These are phyloP conservation scores for Pythium vanterpoolii DNA, from an alignment of 352 stramenopile species.

Conservation along the genomic window DNA sequence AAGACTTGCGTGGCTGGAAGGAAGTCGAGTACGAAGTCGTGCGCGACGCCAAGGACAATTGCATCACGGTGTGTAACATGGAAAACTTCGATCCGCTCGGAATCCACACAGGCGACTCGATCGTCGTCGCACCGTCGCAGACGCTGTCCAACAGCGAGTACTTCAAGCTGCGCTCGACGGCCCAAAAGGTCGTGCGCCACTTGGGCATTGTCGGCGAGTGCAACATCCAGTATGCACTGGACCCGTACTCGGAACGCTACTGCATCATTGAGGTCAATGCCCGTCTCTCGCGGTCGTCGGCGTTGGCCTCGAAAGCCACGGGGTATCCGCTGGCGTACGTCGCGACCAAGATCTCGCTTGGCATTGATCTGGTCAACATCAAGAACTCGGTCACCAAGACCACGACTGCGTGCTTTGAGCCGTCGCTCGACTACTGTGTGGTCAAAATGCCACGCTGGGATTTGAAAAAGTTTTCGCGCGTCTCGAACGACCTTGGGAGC, in stretches of 20 bases:
- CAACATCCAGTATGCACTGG: constrained; percentile 95
- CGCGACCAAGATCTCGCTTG: constrained; percentile 92
- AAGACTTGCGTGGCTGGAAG: constrained; percentile 97
- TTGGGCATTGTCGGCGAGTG: constrained; percentile 94
- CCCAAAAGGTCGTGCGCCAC: constrained; percentile 91
- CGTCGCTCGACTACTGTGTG: constrained; percentile 95
- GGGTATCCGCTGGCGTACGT: constrained; percentile 97
- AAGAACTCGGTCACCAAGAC: constrained; percentile 88
- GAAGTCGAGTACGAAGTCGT: constrained; percentile 97
- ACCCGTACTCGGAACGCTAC: constrained; percentile 87
- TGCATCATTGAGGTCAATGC: constrained; percentile 95
- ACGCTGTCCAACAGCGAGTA: constrained; percentile 94
- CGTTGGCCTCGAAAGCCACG: constrained; percentile 93
- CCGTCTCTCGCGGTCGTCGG: constrained; percentile 91
- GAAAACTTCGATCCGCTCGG: constrained; percentile 94
- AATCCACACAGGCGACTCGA: constrained; percentile 93
- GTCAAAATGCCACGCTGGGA: constrained; percentile 96
- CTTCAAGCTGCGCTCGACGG: constrained; percentile 91
- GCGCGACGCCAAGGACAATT: constrained; percentile 93
- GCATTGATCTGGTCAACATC: constrained; percentile 88
- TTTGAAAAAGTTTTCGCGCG: constrained; percentile 94
- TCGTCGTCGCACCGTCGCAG: constrained; percentile 93
- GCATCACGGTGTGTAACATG: constrained; percentile 97
- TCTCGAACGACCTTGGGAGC: constrained; percentile 89
- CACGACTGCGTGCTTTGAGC: constrained; percentile 95